phyloP scores from a whole-genome alignment of 108 stramenopile genomes.

The Nannochloropsis gaditana region DNA sequence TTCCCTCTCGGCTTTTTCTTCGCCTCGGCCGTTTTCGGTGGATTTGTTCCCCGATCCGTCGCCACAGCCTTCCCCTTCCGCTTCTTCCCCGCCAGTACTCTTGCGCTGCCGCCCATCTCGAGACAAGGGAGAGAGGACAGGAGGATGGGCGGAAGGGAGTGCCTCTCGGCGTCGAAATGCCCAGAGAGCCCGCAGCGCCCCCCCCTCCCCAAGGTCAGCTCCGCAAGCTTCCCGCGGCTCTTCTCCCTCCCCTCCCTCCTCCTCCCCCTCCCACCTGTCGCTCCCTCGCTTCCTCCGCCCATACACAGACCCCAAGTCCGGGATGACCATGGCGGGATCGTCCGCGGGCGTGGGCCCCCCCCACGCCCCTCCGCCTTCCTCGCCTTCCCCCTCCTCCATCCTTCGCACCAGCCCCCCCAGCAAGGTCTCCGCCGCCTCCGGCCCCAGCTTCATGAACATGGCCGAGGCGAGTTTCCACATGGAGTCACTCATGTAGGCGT shows the following conservation, averaged over 20 bases:
- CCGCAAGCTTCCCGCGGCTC: neutral
- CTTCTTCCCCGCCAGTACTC: neutral
- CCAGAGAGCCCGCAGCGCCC: neutral
- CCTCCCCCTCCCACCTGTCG: neutral
- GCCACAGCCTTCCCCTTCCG: neutral
- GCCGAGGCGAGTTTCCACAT: neutral
- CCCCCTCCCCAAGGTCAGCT: neutral
- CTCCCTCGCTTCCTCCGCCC: neutral
- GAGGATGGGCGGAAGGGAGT: neutral
- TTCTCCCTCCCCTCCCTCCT: neutral
- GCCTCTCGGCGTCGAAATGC: neutral
- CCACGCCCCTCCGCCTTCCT: neutral
- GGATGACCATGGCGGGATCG: neutral
- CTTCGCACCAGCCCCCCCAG: slow-evolving; percentile 10
- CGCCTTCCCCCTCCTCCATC: neutral
- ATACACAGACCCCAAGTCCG: neutral
- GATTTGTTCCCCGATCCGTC: neutral
- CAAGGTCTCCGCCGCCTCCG: slow-evolving; percentile 1
- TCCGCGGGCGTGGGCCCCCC: neutral
- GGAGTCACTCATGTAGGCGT: neutral
- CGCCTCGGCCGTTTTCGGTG: neutral
- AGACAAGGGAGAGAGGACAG: neutral
- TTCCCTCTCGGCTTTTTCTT: neutral
- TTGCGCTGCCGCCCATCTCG: slow-evolving; percentile 2
- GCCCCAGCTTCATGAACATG: neutral